These are phyloP conservation scores for Phytophthora pini DNA, from an alignment of 352 stramenopile species.

Conservation along the genomic window DNA sequence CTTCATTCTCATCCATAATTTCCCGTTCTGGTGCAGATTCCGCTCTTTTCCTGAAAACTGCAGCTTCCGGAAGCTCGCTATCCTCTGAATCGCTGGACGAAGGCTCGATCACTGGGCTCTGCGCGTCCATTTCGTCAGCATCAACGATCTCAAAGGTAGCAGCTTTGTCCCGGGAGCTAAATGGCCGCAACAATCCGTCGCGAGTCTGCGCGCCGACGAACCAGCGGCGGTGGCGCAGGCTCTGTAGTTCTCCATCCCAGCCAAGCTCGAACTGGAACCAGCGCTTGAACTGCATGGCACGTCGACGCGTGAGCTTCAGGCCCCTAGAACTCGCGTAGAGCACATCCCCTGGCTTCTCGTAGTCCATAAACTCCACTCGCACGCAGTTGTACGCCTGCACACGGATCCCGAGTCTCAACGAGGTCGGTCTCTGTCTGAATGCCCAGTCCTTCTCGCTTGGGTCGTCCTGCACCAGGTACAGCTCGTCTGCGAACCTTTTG, in stretches of 20 bases:
- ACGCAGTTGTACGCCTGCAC: constrained; percentile 65
- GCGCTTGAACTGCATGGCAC: constrained; percentile 63
- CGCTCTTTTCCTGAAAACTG: constrained; percentile 14
- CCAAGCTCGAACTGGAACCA: constrained; percentile 72
- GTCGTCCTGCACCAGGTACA: constrained; percentile 69
- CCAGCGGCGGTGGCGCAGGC: constrained; percentile 67
- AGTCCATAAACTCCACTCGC: constrained; percentile 55
- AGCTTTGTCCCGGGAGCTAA: constrained; percentile 64
- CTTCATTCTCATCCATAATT: constrained; percentile 15
- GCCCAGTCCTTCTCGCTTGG: constrained; percentile 63
- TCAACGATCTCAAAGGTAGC: constrained; percentile 67
- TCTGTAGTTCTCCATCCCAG: constrained; percentile 79
- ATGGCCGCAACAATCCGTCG: constrained; percentile 68
- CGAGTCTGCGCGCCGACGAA: constrained; percentile 73
- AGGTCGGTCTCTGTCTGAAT: constrained; percentile 65
- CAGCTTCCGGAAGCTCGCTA: neutral
- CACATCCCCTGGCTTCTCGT: constrained; percentile 40
- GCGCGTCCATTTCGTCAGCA: constrained; percentile 57
- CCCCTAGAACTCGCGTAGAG: constrained; percentile 61
- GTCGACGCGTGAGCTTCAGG: constrained; percentile 52
- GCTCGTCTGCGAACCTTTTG: constrained; percentile 55
- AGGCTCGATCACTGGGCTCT: constrained; percentile 40
- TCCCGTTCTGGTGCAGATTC: constrained; percentile 30
- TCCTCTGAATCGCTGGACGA: constrained; percentile 26
- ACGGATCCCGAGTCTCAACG: constrained; percentile 49